Base-by-base conservation (phyloP, 192 early-diverging fungal species). In the Coemansia sp. region DNA sequence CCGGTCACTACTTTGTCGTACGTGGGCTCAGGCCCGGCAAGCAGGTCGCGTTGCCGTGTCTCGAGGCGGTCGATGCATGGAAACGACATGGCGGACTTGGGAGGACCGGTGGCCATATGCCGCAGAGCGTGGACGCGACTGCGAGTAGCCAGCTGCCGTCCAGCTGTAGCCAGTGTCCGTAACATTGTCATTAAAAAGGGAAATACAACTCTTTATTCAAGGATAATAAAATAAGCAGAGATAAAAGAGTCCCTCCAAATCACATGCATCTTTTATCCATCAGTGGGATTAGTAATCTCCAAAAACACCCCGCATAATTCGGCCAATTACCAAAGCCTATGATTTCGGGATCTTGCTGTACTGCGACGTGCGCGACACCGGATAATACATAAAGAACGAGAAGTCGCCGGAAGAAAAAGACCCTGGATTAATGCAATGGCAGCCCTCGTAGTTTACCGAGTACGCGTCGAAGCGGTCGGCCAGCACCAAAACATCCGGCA, bases 401-500 rank as follows among this genome's bases (percentile, higher is more conserved):
- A 65, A 87, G 48, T 85, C 86, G 29, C 79, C 75, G 39, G 78
- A 84, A 0, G 87, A 81, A 64, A 90, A 90, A 4, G 85, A 83
- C 7, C 90, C 90, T 3, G 94, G 94, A 68, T 97, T 95, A 27
- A 94, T 82, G 56, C 85, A 85, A 62, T 89, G 86, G 59, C 90
- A 91, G 2, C 83, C 87, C 58, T 92, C 88, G 68, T 94, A 94
- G 55, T 84, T 86, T 55, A 86, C 74, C 7, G 82, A 68, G 57
- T 93, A 97, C n/a, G 86, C 67, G 19, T 94, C 93, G 68, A 88
- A 92, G 59, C 85, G 83, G 71, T 97, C 95, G 2, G 94, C 94
- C 52, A 95, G 77, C 9, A 97, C 84, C 35, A 97, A 67, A 65
- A 90, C 77, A 58, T 96, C 90, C 5, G 95, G 95, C 4, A 87